A percentile compares a stretch with the other conserved stretches of the same genome.
phyloP scores from a whole-genome alignment of 2,329 filamentous ascomycete genomes.

The Penicillium sp. region DNA sequence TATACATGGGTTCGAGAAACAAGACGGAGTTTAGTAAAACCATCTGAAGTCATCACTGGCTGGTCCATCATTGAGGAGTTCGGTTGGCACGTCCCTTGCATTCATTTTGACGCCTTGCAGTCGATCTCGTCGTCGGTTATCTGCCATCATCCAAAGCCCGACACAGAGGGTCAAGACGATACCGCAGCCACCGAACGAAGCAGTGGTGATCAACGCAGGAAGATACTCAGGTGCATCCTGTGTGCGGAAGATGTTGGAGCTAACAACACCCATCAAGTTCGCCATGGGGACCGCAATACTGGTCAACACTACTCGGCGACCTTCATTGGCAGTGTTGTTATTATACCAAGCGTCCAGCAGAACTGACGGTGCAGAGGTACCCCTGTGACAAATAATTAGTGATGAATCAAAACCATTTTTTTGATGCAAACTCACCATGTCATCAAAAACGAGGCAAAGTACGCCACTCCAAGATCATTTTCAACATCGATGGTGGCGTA shows the following conservation, averaged over 20 bases:
- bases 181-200: slow-evolving; percentile 55
- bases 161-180: slow-evolving; percentile 54
- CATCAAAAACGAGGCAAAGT: slow-evolving; percentile 75
- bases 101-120: slow-evolving; percentile 55
- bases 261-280: slow-evolving; percentile 70
- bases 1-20: too few relatives aligned
- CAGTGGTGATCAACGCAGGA: slow-evolving; percentile 60
- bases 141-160: slow-evolving; percentile 47
- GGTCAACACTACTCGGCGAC: slow-evolving; percentile 65
- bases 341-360: slow-evolving; percentile 66
- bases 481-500: slow-evolving; percentile 67
- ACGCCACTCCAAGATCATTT: slow-evolving; percentile 60
- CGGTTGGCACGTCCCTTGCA: slow-evolving; percentile 56
- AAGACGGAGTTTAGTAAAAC: slow-evolving; percentile 39
- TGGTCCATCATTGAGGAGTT: slow-evolving; percentile 53
- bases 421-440: slow-evolving; percentile 53
- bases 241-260: slow-evolving; percentile 63
- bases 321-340: slow-evolving; percentile 75
- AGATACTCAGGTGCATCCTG: slow-evolving; percentile 64
- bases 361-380: slow-evolving; percentile 65
- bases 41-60: slow-evolving; percentile 54
- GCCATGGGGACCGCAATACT: slow-evolving; percentile 69
- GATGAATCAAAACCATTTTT: too few relatives aligned
- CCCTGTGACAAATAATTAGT: slow-evolving; percentile 44
- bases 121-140: slow-evolving; percentile 60